These are phyloP conservation scores for Viridothelium virens DNA, from an alignment of 495 filamentous ascomycete species.

Conservation along the genomic window DNA sequence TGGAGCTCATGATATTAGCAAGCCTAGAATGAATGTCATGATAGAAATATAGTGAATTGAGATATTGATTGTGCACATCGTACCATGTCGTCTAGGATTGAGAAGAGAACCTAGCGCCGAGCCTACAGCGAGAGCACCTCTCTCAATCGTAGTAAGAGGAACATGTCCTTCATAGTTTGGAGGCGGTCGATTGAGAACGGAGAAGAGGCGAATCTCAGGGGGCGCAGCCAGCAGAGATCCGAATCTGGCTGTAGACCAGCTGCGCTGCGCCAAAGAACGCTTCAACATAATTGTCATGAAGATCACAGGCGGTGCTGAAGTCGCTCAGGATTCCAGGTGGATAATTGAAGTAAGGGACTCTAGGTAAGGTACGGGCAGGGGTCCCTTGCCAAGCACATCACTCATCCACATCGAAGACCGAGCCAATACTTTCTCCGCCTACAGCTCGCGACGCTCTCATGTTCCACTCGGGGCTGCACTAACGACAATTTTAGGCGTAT, in stretches of 20 bases:
- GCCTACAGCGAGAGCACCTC: constrained; percentile 67
- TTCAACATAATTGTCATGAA: not conserved
- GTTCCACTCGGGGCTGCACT: no score
- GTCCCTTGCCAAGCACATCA: no score
- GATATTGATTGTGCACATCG: constrained; percentile 4
- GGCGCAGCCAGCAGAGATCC: not conserved
- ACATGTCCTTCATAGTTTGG: constrained; percentile 89
- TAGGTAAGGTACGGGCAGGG: not conserved
- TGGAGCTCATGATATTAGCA: not conserved
- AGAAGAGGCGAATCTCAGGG: constrained; percentile 46
- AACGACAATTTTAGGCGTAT: no score
- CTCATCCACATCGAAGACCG: no score
- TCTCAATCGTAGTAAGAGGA: constrained; percentile 72
- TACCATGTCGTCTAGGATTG: constrained; percentile 72
- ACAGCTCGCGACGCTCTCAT: no score
- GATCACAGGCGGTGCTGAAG: not conserved
- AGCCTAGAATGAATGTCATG: not conserved
- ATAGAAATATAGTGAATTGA: not conserved
- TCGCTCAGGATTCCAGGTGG: not conserved
- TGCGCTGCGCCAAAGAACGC: not conserved
- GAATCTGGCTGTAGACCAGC: not conserved
- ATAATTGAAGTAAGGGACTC: no score
- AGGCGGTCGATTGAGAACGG: constrained; percentile 67
- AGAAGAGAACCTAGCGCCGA: constrained; percentile 72
- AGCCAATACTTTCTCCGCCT: no score